A percentile compares a stretch with the other conserved stretches of the same genome.
Evolutionary conservation across 495 filamentous ascomycete species (phyloP).

Genomic region (Pyronema domesticum): DNA sequence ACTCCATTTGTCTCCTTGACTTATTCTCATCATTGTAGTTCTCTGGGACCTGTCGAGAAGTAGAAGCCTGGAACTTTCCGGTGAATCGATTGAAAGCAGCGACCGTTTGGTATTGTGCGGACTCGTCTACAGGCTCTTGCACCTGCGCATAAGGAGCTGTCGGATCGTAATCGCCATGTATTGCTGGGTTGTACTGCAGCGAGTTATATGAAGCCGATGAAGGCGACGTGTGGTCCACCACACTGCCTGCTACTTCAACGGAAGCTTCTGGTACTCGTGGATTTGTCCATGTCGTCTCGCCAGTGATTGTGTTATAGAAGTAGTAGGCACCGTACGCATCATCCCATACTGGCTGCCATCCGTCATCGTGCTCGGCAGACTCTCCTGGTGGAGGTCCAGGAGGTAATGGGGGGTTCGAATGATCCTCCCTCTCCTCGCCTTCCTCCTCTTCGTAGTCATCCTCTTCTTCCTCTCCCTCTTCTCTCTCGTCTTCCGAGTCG

Average conservation of each 20-base stretch:
- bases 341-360: constrained; percentile 81
- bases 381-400: constrained; percentile 34
- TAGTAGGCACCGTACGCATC: constrained; percentile 51
- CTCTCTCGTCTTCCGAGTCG: background rate
- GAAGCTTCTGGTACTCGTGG: constrained; percentile 47
- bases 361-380: constrained; percentile 54
- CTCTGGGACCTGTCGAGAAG: constrained; percentile 40
- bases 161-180: constrained; percentile 91
- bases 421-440: constrained; percentile 1
- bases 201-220: constrained; percentile 2
- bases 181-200: constrained; percentile 65
- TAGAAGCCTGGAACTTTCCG: constrained; percentile 56
- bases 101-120: constrained; percentile 41
- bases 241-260: constrained; percentile 4
- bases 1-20: constrained; percentile 71
- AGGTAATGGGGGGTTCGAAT: constrained; percentile 32
- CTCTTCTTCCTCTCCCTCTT: background rate
- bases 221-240: constrained; percentile 12
- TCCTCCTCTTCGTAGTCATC: background rate
- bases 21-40: constrained; percentile 80
- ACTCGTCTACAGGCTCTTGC: constrained; percentile 16
- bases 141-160: constrained; percentile 71
- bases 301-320: constrained; percentile 75
- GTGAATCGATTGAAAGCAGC: constrained; percentile 86
- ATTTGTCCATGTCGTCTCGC: constrained; percentile 71